A percentile compares a stretch with the other conserved stretches of the same genome.
These are phyloP conservation scores for Eutrema japonicum DNA, from an alignment of 345 rosid species.

Conservation along the genomic window DNA sequence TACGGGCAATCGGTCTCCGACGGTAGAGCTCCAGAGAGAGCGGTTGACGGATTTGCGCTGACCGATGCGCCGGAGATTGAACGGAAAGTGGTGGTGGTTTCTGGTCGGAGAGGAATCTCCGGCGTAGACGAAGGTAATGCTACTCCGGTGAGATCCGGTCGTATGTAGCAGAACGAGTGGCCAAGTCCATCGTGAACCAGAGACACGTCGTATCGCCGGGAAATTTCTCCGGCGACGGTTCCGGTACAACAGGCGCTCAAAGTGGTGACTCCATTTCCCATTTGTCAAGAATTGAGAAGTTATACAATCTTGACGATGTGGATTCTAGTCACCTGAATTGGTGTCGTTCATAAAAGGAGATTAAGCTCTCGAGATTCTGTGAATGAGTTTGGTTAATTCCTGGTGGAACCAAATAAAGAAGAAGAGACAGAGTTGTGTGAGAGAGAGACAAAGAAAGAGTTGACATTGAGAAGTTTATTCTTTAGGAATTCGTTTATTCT, in stretches of 20 bases:
- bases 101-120: constrained; percentile 54
- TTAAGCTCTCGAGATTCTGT: not conserved
- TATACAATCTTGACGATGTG: not conserved
- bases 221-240: constrained; percentile 55
- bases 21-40: constrained; percentile 43
- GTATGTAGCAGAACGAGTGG: constrained; percentile 84
- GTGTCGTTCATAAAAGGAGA: constrained; percentile 29
- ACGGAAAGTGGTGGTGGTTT: constrained; percentile 56
- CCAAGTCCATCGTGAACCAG: constrained; percentile 66
- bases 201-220: constrained; percentile 61
- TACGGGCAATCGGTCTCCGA: constrained; percentile 33
- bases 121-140: constrained; percentile 44
- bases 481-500: constrained; percentile 38
- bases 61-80: constrained; percentile 94
- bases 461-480: constrained; percentile 49
- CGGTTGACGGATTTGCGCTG: constrained; percentile 86
- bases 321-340: not conserved
- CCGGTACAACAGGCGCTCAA: constrained; percentile 64
- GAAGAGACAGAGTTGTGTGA: constrained; percentile 16
- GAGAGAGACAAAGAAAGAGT: constrained; percentile 42
- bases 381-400: constrained; percentile 36
- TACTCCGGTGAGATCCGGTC: constrained; percentile 52
- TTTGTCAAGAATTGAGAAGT: constrained; percentile 22
- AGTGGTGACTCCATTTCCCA: constrained; percentile 76
- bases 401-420: constrained; percentile 29